Percentiles rank a stretch among this genome's conserved stretches.
Evolutionary conservation across 2,329 filamentous ascomycete genomes (phyloP).

Genomic region (Aspergillus sp.): DNA sequence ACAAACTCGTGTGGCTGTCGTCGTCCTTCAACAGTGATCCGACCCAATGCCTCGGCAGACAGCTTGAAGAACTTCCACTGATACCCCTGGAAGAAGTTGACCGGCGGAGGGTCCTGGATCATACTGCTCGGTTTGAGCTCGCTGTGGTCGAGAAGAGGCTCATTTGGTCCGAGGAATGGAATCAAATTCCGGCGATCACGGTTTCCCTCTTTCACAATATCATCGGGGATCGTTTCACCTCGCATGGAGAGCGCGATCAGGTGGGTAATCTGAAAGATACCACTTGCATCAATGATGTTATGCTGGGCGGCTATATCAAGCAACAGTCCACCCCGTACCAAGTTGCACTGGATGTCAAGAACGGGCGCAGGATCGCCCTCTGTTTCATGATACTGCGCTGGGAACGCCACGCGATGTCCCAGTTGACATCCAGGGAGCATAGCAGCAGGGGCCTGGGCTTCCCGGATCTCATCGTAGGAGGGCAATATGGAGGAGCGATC

Average conservation of each 20-base stretch:
- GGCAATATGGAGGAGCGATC: constrained; percentile 7
- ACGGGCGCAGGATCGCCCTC: constrained; percentile 16
- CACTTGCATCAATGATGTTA: constrained; percentile 24
- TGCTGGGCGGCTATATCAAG: constrained; percentile 24
- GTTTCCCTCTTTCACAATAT: constrained; percentile 17
- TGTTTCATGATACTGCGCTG: constrained; percentile 21
- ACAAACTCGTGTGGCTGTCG: constrained; percentile 4
- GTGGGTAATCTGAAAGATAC: constrained; percentile 18
- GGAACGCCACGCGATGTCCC: constrained; percentile 26
- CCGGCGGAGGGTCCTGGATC: not conserved
- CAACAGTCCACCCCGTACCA: constrained; percentile 23
- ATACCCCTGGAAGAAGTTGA: constrained; percentile 3
- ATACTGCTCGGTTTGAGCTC: constrained; percentile 5
- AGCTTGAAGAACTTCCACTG: constrained; percentile 14
- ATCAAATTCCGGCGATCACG: constrained; percentile 16
- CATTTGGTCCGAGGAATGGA: constrained; percentile 8
- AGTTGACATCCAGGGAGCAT: constrained; percentile 33
- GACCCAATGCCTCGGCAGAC: not conserved
- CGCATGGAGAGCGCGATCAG: constrained; percentile 15
- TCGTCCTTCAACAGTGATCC: constrained; percentile 6
- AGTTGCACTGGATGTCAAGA: constrained; percentile 25
- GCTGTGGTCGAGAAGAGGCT: constrained; percentile 14
- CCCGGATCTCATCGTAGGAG: constrained; percentile 3
- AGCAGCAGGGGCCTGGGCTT: constrained; percentile 21
- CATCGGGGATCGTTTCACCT: constrained; percentile 7